Conservation (phyloP, 495 filamentous ascomycete species). For the Elasticomyces elasticus region DNA sequence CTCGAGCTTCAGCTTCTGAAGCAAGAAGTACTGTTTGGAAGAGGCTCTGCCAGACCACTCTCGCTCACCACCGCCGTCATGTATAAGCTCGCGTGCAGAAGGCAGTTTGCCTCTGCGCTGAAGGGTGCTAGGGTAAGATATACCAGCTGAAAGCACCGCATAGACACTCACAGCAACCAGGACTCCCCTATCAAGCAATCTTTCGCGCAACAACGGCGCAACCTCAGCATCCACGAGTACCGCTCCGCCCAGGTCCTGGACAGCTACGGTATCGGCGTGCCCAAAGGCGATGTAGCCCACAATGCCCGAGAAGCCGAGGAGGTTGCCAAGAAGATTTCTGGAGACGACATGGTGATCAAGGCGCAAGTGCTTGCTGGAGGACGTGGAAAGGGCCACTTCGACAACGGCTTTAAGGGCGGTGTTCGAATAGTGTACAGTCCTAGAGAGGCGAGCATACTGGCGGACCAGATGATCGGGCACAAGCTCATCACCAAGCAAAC, state of each 20-base stretch:
- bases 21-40: background rate
- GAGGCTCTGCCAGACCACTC: background rate
- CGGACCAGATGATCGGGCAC: constrained; percentile 98
- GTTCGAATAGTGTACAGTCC: constrained; percentile 95
- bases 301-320: constrained; percentile 80
- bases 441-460: constrained; percentile 91
- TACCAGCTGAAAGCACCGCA: background rate
- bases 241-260: constrained; percentile 82
- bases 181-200: constrained; percentile 41
- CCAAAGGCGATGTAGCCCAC: constrained; percentile 74
- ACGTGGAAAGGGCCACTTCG: constrained; percentile 91
- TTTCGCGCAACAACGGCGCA: constrained; percentile 63
- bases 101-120: constrained; percentile 56
- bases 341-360: constrained; percentile 98
- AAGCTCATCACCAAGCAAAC: constrained; percentile 99
- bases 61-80: constrained; percentile 33
- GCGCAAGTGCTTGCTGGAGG: constrained; percentile 96
- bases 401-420: constrained; percentile 97
- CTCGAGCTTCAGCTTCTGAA: background rate
- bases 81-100: constrained; percentile 64
- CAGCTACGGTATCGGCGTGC: constrained; percentile 82
- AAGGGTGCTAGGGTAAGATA: constrained; percentile 51
- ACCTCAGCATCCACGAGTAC: constrained; percentile 95
- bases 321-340: constrained; percentile 77
- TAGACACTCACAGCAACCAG: constrained; percentile 33